Conservation (phyloP, 225 moss, liverwort and hornwort species). For the Polytrichum formosum region DNA sequence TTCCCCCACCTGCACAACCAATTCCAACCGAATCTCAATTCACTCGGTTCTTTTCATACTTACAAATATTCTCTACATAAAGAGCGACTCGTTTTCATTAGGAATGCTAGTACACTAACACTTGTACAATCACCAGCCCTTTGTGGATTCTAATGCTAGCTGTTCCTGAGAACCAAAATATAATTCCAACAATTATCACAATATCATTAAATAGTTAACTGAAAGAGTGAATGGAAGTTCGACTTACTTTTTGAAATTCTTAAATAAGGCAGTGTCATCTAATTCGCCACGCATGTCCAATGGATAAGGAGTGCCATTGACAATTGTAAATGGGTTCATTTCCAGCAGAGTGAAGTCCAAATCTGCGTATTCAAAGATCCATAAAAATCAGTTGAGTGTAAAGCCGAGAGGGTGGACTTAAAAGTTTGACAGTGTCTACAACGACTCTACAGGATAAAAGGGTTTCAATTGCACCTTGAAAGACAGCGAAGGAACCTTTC, state of each 20-base stretch:
- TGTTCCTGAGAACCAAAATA: background rate
- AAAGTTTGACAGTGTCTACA: background rate
- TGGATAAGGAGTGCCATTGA: slow-evolving; percentile 73
- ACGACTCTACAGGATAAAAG: background rate
- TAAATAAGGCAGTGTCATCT: slow-evolving; percentile 93
- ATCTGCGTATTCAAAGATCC: slow-evolving; percentile 37
- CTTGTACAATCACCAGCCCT: too few relatives aligned
- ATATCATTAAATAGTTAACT: too few relatives aligned
- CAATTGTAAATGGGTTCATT: slow-evolving; percentile 95
- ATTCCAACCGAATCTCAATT: background rate
- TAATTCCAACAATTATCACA: too few relatives aligned
- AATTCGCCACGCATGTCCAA: slow-evolving; percentile 98
- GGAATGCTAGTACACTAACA: too few relatives aligned
- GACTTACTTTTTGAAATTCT: slow-evolving; percentile 80
- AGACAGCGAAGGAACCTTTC: slow-evolving; percentile 72
- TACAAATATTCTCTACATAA: too few relatives aligned
- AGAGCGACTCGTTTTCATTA: too few relatives aligned
- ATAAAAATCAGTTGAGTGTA: slow-evolving; percentile 8
- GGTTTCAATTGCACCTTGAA: slow-evolving; percentile 44
- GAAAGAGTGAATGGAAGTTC: background rate
- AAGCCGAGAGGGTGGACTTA: background rate
- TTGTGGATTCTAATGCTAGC: too few relatives aligned
- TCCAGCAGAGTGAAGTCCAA: slow-evolving; percentile 95
- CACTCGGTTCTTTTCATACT: too few relatives aligned
- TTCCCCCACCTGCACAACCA: slow-evolving; percentile 71